These are phyloP conservation scores for Trypanosoma lewisi DNA, from an alignment of 208 protist genomes.

Conservation along the genomic window DNA sequence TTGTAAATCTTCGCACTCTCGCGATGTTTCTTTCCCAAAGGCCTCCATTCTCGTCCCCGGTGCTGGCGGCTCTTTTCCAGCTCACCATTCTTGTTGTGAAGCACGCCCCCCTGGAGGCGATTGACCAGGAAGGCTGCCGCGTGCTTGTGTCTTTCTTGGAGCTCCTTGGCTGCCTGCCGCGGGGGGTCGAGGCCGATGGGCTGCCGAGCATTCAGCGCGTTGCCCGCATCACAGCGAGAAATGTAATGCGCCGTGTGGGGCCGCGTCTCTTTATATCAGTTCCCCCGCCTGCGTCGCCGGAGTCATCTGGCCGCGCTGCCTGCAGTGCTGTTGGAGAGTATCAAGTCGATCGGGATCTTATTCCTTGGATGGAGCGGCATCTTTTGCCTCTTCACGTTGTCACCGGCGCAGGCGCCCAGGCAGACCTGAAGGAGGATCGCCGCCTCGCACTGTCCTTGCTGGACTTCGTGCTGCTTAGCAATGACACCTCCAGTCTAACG, in stretches of 20 bases:
- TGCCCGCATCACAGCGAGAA: conserved; percentile 20
- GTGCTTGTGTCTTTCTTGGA: conserved; percentile 18
- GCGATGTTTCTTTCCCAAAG: conserved; percentile 5
- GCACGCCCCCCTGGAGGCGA: conserved; percentile 8
- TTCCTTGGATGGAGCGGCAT: conserved; percentile 26
- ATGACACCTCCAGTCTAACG: neutral
- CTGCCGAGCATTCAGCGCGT: conserved; percentile 16
- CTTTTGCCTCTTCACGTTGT: conserved; percentile 21
- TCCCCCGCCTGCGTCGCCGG: neutral
- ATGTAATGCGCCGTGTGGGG: conserved; percentile 21
- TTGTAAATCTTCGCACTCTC: conserved; percentile 16
- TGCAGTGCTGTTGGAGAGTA: neutral
- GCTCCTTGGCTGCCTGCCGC: conserved; percentile 20
- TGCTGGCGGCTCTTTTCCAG: conserved; percentile 24
- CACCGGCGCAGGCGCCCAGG: conserved; percentile 7
- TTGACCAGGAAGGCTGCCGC: conserved; percentile 10
- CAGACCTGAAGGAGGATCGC: conserved; percentile 24
- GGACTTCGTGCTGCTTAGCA: conserved; percentile 3
- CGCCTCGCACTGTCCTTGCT: conserved; percentile 22
- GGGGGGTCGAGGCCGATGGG: neutral
- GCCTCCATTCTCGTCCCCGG: conserved; percentile 4
- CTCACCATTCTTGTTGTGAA: conserved; percentile 5
- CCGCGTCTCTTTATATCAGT: conserved; percentile 4
- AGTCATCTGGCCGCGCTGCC: neutral
- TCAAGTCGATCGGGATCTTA: conserved; percentile 6